Evolutionary conservation across 192 early-diverging fungal genomes (phyloP), one percentile per base, ranked within the genome.

Genomic region (Podila epigama): DNA sequence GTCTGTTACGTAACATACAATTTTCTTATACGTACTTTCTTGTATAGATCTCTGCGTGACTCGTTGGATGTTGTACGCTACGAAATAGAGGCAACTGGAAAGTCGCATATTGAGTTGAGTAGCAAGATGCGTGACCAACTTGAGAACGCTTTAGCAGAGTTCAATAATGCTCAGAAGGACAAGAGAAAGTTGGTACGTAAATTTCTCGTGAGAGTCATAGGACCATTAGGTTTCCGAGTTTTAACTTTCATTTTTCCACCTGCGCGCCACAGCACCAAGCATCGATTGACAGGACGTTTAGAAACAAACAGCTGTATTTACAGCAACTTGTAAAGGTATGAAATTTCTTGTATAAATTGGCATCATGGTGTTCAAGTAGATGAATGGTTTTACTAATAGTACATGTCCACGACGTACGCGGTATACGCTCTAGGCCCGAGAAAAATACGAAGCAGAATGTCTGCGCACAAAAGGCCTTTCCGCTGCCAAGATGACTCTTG

Each of bases 161-260:
- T 94, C 66, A 89, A 92, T 11, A 42, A 83, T 10, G 82, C 81
- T 50, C 92, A 94, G 82, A 87, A 88, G 39, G 84, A 85, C 25
- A 88, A 86, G 55, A 80, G 90, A 20, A 86, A 90, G 42, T 42
- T 82, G 55, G 86, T 88, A 75, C 44, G 61, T 37, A n/a, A n/a
- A n/a, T n/a, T n/a, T n/a, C n/a, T n/a, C n/a, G n/a, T n/a, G n/a
- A 58, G 53, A 20, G 18, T 7, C 20, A n/a, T n/a, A n/a, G n/a
- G n/a, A n/a, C n/a, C n/a, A n/a, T n/a, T n/a, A n/a, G n/a, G n/a
- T n/a, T n/a, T n/a, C 8, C 51, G 65, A 75, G 13, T 83, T 1
- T 32, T 0, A 16, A 18, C n/a, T 9, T 48, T 48, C 20, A n/a
- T n/a, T n/a, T n/a, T n/a, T n/a, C n/a, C n/a, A n/a, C n/a, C n/a